Conservation (phyloP, 148 eudicot genomes). For the Arctostaphylos glauca region DNA sequence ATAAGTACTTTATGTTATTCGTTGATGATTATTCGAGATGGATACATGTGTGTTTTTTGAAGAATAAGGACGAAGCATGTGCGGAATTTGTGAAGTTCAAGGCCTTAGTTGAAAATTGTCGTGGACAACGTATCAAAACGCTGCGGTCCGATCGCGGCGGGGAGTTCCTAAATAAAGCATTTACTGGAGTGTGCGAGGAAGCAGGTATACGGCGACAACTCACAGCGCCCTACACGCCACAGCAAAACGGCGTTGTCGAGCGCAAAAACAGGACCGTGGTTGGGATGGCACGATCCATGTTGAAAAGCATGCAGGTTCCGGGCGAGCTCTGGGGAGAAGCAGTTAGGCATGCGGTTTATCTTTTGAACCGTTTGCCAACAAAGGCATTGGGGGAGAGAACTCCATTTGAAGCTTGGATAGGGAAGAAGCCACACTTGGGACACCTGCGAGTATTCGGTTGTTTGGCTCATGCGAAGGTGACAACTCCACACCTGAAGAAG, state of each 20-base stretch:
- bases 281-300: too few relatives aligned
- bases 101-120: neutral
- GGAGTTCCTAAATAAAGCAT: neutral
- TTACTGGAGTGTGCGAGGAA: neutral
- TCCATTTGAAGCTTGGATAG: neutral
- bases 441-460: too few relatives aligned
- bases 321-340: neutral
- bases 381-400: neutral
- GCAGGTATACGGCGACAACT: neutral
- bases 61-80: neutral
- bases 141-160: neutral
- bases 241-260: conserved; percentile 9
- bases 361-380: neutral
- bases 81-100: neutral
- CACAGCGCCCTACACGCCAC: neutral
- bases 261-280: neutral
- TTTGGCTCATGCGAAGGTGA: too few relatives aligned
- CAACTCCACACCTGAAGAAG: too few relatives aligned
- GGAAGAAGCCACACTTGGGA: too few relatives aligned
- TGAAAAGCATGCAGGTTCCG: neutral
- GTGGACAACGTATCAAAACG: neutral
- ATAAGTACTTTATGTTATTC: neutral
- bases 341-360: neutral
- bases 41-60: neutral
- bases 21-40: too few relatives aligned